Evolutionary conservation across 139 green algal genomes (phyloP).

Genomic region (Desmodesmus armatus): DNA sequence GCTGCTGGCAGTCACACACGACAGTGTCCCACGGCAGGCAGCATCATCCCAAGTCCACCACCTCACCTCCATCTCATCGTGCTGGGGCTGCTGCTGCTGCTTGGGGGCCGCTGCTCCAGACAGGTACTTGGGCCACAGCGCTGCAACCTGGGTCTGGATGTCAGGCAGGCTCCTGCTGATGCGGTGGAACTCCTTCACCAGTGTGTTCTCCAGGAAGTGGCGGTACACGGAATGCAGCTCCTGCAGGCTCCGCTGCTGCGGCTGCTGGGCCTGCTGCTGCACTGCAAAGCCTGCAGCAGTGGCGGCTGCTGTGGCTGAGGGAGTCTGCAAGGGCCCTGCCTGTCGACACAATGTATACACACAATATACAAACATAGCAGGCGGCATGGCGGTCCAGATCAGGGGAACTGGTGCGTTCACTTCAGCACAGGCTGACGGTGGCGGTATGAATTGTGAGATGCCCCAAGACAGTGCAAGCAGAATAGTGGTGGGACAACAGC

Average conservation of each 20-base stretch:
- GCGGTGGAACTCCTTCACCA: neutral
- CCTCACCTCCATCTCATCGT: neutral
- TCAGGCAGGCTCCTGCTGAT: constrained; percentile 28
- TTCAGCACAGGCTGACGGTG: too few species aligned
- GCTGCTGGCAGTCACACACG: neutral
- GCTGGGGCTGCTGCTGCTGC: constrained; percentile 24
- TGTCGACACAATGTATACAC: too few species aligned
- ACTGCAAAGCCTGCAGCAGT: too few species aligned
- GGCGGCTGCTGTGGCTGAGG: neutral
- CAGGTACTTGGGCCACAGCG: constrained; percentile 16
- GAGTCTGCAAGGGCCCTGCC: neutral
- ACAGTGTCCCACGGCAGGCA: neutral
- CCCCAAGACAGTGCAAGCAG: too few species aligned
- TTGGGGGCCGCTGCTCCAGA: neutral
- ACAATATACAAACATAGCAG: too few species aligned
- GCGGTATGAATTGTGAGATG: too few species aligned
- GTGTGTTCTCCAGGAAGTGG: constrained; percentile 4
- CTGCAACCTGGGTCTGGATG: neutral
- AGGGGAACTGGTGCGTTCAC: too few species aligned
- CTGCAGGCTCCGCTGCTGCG: constrained; percentile 3
- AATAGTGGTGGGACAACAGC: too few species aligned
- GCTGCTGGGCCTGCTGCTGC: neutral
- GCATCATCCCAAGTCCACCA: neutral
- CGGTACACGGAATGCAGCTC: constrained; percentile 9
- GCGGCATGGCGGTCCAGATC: too few species aligned